Percentiles rank a stretch among this genome's conserved stretches.
Evolutionary conservation across 2,329 filamentous ascomycete species (phyloP).

Genomic region (Venturia aucupariae): DNA sequence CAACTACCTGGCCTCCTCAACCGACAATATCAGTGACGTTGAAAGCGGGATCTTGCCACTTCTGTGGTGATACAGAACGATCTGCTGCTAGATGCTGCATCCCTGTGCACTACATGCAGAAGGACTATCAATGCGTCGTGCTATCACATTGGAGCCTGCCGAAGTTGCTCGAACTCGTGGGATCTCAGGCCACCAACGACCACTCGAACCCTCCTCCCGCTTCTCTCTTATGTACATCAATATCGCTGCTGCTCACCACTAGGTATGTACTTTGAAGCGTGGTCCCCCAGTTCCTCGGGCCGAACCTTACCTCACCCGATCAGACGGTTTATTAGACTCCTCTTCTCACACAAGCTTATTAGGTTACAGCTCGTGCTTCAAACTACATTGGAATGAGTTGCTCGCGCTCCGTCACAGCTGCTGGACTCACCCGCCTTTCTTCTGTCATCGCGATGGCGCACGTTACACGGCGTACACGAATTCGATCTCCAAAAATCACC

Average conservation of each 20-base stretch:
- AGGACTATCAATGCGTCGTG: background rate
- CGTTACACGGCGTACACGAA: background rate
- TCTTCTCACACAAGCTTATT: background rate
- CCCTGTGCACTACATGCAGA: background rate
- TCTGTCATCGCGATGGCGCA: background rate
- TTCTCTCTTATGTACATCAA: background rate
- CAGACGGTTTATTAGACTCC: background rate
- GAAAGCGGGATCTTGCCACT: conserved; percentile 7
- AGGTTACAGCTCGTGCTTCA: conserved; percentile 1
- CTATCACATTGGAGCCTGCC: background rate
- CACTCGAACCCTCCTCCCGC: background rate
- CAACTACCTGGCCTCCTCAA: background rate
- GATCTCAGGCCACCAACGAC: background rate
- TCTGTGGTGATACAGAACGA: conserved; percentile 3
- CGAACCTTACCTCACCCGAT: background rate
- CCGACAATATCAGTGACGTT: conserved; percentile 4
- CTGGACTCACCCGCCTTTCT: background rate
- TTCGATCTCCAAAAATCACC: background rate
- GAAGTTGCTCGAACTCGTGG: background rate
- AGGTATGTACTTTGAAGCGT: conserved; percentile 6
- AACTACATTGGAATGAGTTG: background rate
- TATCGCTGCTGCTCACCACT: conserved; percentile 3
- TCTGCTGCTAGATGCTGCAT: conserved; percentile 2
- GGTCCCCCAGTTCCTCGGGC: background rate
- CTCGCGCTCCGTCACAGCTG: background rate